phyloP scores from a whole-genome alignment of 345 rosid species.

The Cardamine occulta region DNA sequence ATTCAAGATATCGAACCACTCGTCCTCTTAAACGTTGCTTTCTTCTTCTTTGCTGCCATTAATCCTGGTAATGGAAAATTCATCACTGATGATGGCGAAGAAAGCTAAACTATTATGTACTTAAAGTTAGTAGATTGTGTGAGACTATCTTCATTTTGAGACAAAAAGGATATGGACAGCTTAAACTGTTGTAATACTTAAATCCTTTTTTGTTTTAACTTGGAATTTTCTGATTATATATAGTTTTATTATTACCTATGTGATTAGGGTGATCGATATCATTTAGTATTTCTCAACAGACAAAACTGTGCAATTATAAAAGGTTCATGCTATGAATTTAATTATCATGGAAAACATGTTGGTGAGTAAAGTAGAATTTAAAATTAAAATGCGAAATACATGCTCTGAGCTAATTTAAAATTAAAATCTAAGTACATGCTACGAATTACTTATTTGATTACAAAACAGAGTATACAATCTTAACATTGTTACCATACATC shows the following conservation, averaged over 20 bases:
- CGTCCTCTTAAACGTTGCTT: slow-evolving; percentile 80
- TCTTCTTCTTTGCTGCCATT: slow-evolving; percentile 92
- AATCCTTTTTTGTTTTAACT: slow-evolving; percentile 35
- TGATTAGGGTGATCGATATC: slow-evolving; percentile 1
- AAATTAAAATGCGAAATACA: background rate
- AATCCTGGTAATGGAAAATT: slow-evolving; percentile 95
- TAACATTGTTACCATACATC: no score
- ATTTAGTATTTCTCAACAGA: background rate
- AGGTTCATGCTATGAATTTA: background rate
- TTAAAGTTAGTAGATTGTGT: slow-evolving; percentile 26
- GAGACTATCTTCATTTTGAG: slow-evolving; percentile 34
- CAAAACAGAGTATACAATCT: no score
- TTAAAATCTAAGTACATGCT: no score
- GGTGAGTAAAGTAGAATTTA: background rate
- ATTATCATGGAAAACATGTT: background rate
- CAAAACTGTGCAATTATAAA: background rate
- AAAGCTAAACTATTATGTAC: slow-evolving; percentile 32
- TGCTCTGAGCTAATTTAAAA: background rate
- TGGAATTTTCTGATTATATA: slow-evolving; percentile 31
- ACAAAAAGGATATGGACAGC: slow-evolving; percentile 27
- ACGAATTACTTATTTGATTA: no score
- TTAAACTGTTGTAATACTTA: slow-evolving; percentile 35
- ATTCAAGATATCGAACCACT: slow-evolving; percentile 87
- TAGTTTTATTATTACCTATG: slow-evolving; percentile 1
- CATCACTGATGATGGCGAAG: slow-evolving; percentile 74